These are phyloP conservation scores for Cardiospermum halicacabum DNA, from an alignment of 345 rosid species.

Conservation along the genomic window DNA sequence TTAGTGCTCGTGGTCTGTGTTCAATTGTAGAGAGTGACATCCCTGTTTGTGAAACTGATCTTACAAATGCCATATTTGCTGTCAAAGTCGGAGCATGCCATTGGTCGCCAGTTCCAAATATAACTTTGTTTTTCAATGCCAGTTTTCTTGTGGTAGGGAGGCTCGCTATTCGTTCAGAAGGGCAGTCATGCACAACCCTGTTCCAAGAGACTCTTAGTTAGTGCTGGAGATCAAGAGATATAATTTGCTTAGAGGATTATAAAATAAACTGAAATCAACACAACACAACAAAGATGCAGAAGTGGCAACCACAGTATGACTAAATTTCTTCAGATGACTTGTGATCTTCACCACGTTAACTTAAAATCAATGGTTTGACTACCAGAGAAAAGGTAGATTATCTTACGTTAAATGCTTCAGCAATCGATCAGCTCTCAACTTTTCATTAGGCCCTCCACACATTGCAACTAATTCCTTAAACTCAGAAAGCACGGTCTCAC, in stretches of 20 bases:
- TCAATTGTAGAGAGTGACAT: constrained; percentile 68
- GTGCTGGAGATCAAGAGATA: background rate
- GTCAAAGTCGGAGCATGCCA: constrained; percentile 83
- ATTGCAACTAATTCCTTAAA: constrained; percentile 9
- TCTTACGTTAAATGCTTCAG: constrained; percentile 61
- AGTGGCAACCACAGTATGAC: background rate
- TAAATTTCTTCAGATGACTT: too few relatives aligned
- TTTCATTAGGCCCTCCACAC: constrained; percentile 47
- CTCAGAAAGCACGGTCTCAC: constrained; percentile 13
- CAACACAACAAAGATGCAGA: background rate
- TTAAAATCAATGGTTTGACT: background rate
- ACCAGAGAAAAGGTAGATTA: background rate
- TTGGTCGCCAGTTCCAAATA: constrained; percentile 83
- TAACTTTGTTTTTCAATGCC: constrained; percentile 73
- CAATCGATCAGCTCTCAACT: constrained; percentile 56
- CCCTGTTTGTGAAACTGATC: constrained; percentile 91
- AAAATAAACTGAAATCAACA: too few relatives aligned
- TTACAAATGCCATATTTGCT: constrained; percentile 82
- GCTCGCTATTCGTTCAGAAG: constrained; percentile 66
- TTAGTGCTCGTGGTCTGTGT: constrained; percentile 86
- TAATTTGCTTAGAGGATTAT: background rate
- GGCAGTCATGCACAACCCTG: constrained; percentile 72
- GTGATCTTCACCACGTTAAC: background rate
- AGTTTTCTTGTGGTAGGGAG: constrained; percentile 90
- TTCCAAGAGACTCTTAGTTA: constrained; percentile 11